Conservation (phyloP, 495 filamentous ascomycete genomes). For the Lasiosphaeria hispida region DNA sequence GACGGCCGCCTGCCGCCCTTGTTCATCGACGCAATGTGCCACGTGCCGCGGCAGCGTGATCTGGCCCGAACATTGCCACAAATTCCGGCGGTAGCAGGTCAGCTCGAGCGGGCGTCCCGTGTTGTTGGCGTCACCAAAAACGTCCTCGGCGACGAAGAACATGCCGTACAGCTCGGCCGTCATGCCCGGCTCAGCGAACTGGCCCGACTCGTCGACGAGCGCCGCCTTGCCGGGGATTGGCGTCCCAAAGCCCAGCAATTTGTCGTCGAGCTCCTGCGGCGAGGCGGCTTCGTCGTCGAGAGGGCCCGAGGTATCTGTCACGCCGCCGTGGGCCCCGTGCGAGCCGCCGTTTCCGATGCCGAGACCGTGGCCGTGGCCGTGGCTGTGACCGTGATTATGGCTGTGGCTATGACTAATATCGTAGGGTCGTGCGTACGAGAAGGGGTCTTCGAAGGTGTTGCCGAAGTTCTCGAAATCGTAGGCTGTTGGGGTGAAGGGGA, state of each 20-base stretch:
- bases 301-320: slow-evolving; percentile 40
- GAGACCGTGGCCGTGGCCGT: not conserved
- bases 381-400: slow-evolving; percentile 1
- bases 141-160: slow-evolving; percentile 87
- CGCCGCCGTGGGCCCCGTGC: slow-evolving; percentile 22
- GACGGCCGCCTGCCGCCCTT: slow-evolving; percentile 71
- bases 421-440: slow-evolving; percentile 56
- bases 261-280: slow-evolving; percentile 42
- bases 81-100: slow-evolving; percentile 87
- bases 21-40: slow-evolving; percentile 71
- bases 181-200: slow-evolving; percentile 57
- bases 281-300: slow-evolving; percentile 35
- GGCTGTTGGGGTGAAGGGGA: slow-evolving; percentile 50
- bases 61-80: slow-evolving; percentile 85
- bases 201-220: slow-evolving; percentile 39
- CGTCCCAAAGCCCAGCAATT: slow-evolving; percentile 68
- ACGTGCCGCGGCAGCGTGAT: slow-evolving; percentile 73
- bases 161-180: slow-evolving; percentile 87
- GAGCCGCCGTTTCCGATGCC: slow-evolving; percentile 13
- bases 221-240: slow-evolving; percentile 63
- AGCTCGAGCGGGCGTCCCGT: slow-evolving; percentile 68
- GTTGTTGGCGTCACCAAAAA: slow-evolving; percentile 46
- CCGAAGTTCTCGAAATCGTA: slow-evolving; percentile 56
- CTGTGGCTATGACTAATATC: slow-evolving; percentile 29
- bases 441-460: slow-evolving; percentile 66